Evolutionary conservation across 352 stramenopile genomes (phyloP).

Genomic region (Elongisporangium prolatum): DNA sequence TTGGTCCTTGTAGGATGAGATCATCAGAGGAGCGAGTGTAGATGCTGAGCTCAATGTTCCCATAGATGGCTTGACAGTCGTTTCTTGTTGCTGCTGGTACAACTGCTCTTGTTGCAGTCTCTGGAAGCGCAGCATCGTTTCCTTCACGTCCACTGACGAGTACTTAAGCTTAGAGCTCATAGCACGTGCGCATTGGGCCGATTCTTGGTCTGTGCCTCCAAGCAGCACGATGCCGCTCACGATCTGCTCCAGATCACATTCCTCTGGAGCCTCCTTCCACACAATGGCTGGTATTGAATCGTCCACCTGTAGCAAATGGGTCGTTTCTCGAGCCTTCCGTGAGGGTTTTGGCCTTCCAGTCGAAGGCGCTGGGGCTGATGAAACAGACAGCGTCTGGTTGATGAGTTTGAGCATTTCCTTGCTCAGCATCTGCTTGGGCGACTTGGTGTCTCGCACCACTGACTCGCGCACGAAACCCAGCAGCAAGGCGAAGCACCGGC

Average conservation of each 20-base stretch:
- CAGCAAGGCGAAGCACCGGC: constrained; percentile 32
- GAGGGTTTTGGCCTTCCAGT: too few species aligned
- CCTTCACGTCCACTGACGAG: constrained; percentile 31
- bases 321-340: too few species aligned
- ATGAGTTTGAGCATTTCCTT: constrained; percentile 43
- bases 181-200: constrained; percentile 25
- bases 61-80: background rate
- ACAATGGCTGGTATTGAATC: constrained; percentile 3
- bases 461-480: constrained; percentile 38
- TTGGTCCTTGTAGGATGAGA: constrained; percentile 15
- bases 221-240: constrained; percentile 46
- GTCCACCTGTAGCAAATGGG: too few species aligned
- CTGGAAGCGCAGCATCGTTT: constrained; percentile 16
- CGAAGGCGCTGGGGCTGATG: too few species aligned
- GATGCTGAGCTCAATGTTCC: background rate
- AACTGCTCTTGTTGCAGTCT: constrained; percentile 13
- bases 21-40: constrained; percentile 2
- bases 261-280: constrained; percentile 9
- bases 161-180: constrained; percentile 43
- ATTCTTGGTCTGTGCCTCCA: constrained; percentile 31
- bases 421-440: constrained; percentile 47
- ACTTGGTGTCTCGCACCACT: constrained; percentile 52
- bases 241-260: constrained; percentile 40
- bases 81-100: constrained; percentile 3
- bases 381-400: constrained; percentile 3